These are phyloP conservation scores for Flaveria sonorensis DNA, from an alignment of 129 eudicot genomes.

Conservation along the genomic window DNA sequence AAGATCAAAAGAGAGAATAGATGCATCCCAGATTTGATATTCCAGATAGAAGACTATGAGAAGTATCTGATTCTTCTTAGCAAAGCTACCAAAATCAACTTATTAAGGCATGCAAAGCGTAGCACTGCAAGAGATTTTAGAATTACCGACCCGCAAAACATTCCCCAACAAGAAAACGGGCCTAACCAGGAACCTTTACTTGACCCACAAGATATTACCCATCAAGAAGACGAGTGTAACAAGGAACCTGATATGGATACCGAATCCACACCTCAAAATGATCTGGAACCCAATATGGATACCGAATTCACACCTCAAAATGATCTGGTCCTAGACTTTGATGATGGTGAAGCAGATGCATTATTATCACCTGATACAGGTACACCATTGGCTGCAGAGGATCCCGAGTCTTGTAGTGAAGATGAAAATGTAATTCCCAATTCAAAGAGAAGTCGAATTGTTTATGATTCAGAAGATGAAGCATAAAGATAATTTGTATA, in stretches of 20 bases:
- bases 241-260: conserved; percentile 29
- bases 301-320: conserved; percentile 28
- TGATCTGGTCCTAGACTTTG: conserved; percentile 41
- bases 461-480: conserved; percentile 65
- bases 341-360: conserved; percentile 40
- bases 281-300: conserved; percentile 35
- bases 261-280: conserved; percentile 33
- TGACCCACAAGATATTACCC: conserved; percentile 30
- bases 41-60: conserved; percentile 85
- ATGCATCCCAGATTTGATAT: conserved; percentile 86
- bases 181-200: conserved; percentile 30
- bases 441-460: conserved; percentile 52
- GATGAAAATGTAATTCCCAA: conserved; percentile 43
- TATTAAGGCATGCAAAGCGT: conserved; percentile 79
- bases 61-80: conserved; percentile 72
- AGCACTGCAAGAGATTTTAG: conserved; percentile 78
- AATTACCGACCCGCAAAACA: conserved; percentile 39
- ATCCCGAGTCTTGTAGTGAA: conserved; percentile 48
- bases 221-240: conserved; percentile 37
- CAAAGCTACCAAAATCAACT: conserved; percentile 60
- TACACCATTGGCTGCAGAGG: conserved; percentile 43
- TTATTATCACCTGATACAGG: conserved; percentile 13
- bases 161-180: conserved; percentile 32
- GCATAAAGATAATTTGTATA: conserved; percentile 14
- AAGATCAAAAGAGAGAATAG: conserved; percentile 81